A percentile compares a stretch with the other conserved stretches of the same genome.
Evolutionary conservation across 495 filamentous ascomycete species (phyloP).

Genomic region (Tetracladium setigerum): DNA sequence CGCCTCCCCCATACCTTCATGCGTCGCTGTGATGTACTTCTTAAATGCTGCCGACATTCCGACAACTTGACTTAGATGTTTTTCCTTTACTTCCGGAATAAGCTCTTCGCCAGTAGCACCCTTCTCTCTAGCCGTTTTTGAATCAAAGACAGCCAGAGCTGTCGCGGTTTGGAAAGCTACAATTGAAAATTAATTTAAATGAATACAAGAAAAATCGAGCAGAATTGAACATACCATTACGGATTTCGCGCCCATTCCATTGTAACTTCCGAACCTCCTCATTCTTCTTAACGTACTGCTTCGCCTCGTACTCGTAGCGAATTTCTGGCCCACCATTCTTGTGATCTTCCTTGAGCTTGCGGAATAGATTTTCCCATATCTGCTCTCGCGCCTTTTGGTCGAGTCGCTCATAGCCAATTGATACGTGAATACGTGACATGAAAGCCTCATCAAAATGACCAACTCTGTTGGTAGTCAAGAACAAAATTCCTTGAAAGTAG

Average conservation of each 20-base stretch:
- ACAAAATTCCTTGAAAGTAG: constrained; percentile 23
- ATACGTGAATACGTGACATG: constrained; percentile 22
- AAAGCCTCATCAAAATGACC: constrained; percentile 26
- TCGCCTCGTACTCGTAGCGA: not conserved
- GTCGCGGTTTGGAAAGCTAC: constrained; percentile 21
- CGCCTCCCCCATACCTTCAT: constrained; percentile 2
- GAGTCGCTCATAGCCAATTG: constrained; percentile 11
- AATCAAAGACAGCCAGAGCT: constrained; percentile 17
- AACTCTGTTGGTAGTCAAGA: constrained; percentile 27
- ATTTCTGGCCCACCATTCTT: not conserved
- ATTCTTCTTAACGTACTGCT: constrained; percentile 5
- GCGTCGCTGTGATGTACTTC: constrained; percentile 10
- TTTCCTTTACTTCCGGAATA: constrained; percentile 8
- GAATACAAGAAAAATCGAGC: not conserved
- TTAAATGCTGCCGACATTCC: constrained; percentile 21
- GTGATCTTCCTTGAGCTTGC: constrained; percentile 18
- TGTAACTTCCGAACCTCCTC: constrained; percentile 8
- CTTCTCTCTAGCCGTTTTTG: constrained; percentile 1
- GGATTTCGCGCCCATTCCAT: constrained; percentile 27
- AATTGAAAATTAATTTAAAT: not conserved
- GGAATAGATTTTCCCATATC: constrained; percentile 26
- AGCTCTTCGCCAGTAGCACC: constrained; percentile 9
- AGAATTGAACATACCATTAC: constrained; percentile 8
- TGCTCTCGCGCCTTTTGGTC: constrained; percentile 13
- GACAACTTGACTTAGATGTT: constrained; percentile 14